Base-by-base conservation (phyloP, 2,329 filamentous ascomycete genomes). In the Cladophialophora chaetospira region DNA sequence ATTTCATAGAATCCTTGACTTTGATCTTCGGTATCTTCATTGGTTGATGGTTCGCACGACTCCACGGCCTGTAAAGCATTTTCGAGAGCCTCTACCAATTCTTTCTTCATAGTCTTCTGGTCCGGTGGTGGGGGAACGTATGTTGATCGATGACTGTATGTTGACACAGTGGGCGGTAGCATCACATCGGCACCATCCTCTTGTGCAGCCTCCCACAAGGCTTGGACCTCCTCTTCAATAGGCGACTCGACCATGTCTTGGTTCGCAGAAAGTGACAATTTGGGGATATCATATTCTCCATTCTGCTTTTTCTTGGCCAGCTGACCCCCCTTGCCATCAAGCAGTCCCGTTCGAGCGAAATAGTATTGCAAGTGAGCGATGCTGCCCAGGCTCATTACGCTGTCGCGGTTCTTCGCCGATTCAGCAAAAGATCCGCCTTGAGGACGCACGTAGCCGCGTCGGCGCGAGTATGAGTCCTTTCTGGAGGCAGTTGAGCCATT, bases 341-440 rank as follows among this genome's bases (percentile, higher is more conserved):
- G 77, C 62, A 99, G 76, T 4, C 94, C 94, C 0, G 94, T 99
- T 58, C 94, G 82, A 31, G 94, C 93, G 76, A 99, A 99, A 75
- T 97, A 99, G 75, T 97, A 96, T 73, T 99, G 94, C 69, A 99
- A 79, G 76, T 99, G 94, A 54, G 92, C 91, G 67, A 99, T 99
- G 73, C 92, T 97, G 53, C 94, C 94, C 61, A 99, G 76, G 69
- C 91, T 96, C 84, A 97, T 88, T 63, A 99, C 94, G 70, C 92
- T 97, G 72, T 99, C 93, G 62, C 94, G 83, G 48, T 91, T 91
- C 69, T 86, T 86, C 44, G 94, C 94, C 55, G 92, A 97, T 58
- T 89, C 88, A 23, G 94, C 90, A 72, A 97, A 99, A 68, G 91
- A 84, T 49, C 89, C 95, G 52, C 87, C 89, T 70, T 91, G 88